Base-by-base conservation (phyloP, 164 flowering plant genomes). In the Sextonia rubra region DNA sequence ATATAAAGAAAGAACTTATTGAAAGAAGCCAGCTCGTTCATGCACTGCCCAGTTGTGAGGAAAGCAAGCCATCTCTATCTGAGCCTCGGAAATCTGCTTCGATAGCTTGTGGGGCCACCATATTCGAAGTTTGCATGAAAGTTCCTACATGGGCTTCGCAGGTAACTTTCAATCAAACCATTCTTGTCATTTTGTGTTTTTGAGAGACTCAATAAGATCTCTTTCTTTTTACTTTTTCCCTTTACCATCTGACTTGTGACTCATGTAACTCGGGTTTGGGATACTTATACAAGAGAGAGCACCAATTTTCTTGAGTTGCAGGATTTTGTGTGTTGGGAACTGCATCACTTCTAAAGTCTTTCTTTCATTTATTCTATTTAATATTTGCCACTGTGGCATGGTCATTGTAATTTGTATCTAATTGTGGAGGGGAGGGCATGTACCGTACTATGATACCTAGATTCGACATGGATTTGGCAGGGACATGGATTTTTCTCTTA, bases 101-200 rank as follows among this genome's bases (percentile, higher is more conserved):
- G 60, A 80, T 94, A 75, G 98, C 97, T 66, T 89, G 97, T 81
- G 97, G 97, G 47, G 93, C 93, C 64, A 70, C 86, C 68, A 92
- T 92, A 23, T 92, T 86, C 84, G 97, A 94, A 91, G 97, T 92
- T 78, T 79, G 83, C 78, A 74, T 92, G 88, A 91, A 88, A 82
- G 88, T 90, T 76, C 94, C 98, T 12, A 60, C 92, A 64, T 94
- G 98, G 98, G 97, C 97, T 66, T 82, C 91, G 49, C 98, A 94
- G 97, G 98, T 94, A 32, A 29, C 55, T 73, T 58, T 69, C 37
- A 44, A 63, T 61, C 58, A 6, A 15, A 17, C 1, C 56, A 4
- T 12, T 25, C n/a, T 64, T 5, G 67, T 64, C 18, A 61, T 61
- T 61, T 25, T 15, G 17, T 52, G 17, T 20, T 12, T 17, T 52